A percentile compares a stretch with the other conserved stretches of the same genome.
These are phyloP conservation scores for Aegilops umbellulata DNA, from an alignment of 176 grass and related monocot species.

Conservation along the genomic window DNA sequence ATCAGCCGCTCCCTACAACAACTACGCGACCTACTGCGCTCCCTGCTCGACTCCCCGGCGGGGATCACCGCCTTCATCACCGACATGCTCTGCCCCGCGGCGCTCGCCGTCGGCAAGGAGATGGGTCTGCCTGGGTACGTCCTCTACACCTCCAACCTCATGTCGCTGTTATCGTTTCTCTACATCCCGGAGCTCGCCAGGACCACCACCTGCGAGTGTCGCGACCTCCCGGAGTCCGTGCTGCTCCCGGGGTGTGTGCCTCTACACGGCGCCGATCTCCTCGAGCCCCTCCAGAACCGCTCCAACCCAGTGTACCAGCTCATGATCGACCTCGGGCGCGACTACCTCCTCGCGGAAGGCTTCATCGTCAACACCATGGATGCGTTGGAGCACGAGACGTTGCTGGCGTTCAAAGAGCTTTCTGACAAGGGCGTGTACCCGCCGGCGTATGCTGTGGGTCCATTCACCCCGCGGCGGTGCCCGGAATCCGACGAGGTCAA, in stretches of 20 bases:
- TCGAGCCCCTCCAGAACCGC: slow-evolving; percentile 36
- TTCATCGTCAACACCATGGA: slow-evolving; percentile 57
- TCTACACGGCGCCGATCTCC: slow-evolving; percentile 39
- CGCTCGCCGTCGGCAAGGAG: no score
- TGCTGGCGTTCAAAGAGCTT: slow-evolving; percentile 25
- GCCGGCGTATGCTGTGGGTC: slow-evolving; percentile 48
- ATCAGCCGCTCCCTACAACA: slow-evolving; percentile 5
- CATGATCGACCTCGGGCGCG: background rate
- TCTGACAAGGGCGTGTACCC: slow-evolving; percentile 31
- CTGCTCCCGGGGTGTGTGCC: slow-evolving; percentile 58
- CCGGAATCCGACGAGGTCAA: background rate
- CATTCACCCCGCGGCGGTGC: background rate
- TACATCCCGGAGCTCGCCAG: slow-evolving; percentile 20
- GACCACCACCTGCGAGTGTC: slow-evolving; percentile 42
- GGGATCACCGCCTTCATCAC: no score
- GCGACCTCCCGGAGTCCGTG: slow-evolving; percentile 50
- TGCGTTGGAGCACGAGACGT: slow-evolving; percentile 38
- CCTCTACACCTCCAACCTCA: no score
- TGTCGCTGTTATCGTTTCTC: no score
- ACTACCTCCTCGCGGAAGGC: slow-evolving; percentile 29
- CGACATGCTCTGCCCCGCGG: no score
- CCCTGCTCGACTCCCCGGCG: no score
- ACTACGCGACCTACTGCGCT: background rate
- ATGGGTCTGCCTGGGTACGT: no score
- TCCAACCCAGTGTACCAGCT: slow-evolving; percentile 1